Conservation (phyloP, 331 rosid species). For the Stylosanthes scabra region DNA sequence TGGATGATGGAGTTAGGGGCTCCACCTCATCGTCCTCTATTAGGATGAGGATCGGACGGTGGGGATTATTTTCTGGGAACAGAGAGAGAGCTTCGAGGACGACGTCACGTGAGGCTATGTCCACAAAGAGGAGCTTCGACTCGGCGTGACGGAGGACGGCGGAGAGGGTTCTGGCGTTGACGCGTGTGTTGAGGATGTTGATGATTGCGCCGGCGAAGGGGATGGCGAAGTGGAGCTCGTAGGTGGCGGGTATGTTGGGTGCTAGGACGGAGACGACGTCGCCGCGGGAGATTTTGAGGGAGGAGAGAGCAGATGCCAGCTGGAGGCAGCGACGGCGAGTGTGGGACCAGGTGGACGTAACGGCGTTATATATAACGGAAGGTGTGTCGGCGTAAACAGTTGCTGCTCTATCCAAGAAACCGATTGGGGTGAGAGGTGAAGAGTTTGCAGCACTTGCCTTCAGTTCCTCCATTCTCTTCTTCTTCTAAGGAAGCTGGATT, state of each 20-base stretch:
- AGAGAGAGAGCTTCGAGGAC: slow-evolving; percentile 41
- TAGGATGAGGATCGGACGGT: slow-evolving; percentile 47
- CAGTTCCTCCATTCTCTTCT: slow-evolving; percentile 42
- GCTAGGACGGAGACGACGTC: slow-evolving; percentile 64
- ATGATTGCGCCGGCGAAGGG: slow-evolving; percentile 68
- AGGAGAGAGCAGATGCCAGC: slow-evolving; percentile 57
- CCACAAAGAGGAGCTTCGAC: slow-evolving; percentile 66
- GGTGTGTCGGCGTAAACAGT: slow-evolving; percentile 51
- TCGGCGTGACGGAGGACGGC: slow-evolving; percentile 63
- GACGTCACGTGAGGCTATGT: slow-evolving; percentile 28
- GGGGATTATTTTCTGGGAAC: slow-evolving; percentile 38
- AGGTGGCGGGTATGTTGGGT: slow-evolving; percentile 69
- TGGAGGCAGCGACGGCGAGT: slow-evolving; percentile 71
- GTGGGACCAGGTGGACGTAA: slow-evolving; percentile 60
- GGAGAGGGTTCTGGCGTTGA: slow-evolving; percentile 52
- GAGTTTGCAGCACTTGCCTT: slow-evolving; percentile 47
- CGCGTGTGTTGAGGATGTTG: slow-evolving; percentile 63
- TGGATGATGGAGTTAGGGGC: background rate
- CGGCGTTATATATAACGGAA: slow-evolving; percentile 48
- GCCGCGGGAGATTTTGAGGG: slow-evolving; percentile 45
- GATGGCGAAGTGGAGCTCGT: slow-evolving; percentile 74
- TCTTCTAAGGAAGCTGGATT: too few species aligned
- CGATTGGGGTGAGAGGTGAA: slow-evolving; percentile 59
- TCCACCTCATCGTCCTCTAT: slow-evolving; percentile 41
- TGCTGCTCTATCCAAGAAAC: slow-evolving; percentile 64